Percentiles rank a stretch among this genome's conserved stretches.
phyloP scores from a whole-genome alignment of 2,329 filamentous ascomycete genomes.

The Ophiostoma triangulosporum region DNA sequence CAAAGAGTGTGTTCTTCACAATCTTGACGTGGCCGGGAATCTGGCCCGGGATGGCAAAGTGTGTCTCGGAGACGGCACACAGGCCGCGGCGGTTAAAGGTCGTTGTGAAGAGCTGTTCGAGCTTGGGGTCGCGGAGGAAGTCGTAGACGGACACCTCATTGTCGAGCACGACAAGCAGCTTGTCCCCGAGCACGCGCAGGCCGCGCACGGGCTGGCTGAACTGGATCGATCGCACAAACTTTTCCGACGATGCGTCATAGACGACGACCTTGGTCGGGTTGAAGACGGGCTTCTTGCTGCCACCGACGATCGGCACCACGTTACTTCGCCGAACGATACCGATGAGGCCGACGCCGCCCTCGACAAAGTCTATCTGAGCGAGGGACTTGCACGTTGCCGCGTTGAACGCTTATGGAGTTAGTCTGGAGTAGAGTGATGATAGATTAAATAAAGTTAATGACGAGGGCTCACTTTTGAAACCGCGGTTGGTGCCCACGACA shows the following conservation, averaged over 20 bases:
- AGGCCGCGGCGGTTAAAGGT: constrained; percentile 72
- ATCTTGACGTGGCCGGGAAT: constrained; percentile 81
- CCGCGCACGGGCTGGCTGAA: constrained; percentile 70
- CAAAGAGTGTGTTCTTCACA: constrained; percentile 62
- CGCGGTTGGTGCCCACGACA: constrained; percentile 47
- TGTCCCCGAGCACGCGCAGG: constrained; percentile 60
- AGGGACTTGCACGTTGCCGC: constrained; percentile 59
- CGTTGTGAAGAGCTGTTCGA: constrained; percentile 69
- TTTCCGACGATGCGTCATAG: constrained; percentile 78
- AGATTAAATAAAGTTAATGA: too few species aligned
- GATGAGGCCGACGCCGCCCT: constrained; percentile 59
- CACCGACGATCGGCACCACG: constrained; percentile 80
- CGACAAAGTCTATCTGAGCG: constrained; percentile 56
- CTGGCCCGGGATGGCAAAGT: constrained; percentile 72
- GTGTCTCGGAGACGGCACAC: constrained; percentile 59
- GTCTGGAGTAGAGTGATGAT: too few species aligned
- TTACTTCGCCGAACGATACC: constrained; percentile 81
- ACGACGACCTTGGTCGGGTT: constrained; percentile 65
- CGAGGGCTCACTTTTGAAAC: constrained; percentile 14
- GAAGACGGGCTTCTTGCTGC: constrained; percentile 73
- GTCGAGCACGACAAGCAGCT: constrained; percentile 67
- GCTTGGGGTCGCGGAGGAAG: constrained; percentile 58
- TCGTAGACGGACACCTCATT: constrained; percentile 73
- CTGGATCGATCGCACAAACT: constrained; percentile 22
- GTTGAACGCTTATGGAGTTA: constrained; percentile 45